Conservation (phyloP, 2,329 filamentous ascomycete species). For the Aspergillus brunneoviolaceus region DNA sequence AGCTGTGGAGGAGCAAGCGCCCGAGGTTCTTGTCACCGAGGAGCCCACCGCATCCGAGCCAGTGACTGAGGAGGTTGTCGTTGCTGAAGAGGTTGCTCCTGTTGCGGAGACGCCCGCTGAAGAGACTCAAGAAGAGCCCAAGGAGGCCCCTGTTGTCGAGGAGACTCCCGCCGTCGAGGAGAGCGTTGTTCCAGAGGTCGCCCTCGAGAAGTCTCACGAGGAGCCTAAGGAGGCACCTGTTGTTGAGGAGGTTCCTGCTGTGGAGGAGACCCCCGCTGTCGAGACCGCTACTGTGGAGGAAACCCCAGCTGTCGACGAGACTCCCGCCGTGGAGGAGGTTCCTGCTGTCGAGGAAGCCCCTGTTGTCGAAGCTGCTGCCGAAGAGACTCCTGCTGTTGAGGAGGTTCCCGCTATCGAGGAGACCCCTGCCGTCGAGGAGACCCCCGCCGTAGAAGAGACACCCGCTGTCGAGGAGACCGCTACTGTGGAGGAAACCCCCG, state of each 20-base stretch:
- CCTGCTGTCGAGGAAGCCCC: too few species aligned
- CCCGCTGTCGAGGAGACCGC: too few species aligned
- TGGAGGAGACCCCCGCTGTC: constrained; percentile 1
- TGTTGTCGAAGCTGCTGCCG: too few species aligned
- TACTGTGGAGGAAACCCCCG: too few species aligned
- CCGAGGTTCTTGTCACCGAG: background rate
- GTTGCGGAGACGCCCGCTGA: constrained; percentile 8
- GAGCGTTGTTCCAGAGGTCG: background rate
- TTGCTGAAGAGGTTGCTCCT: background rate
- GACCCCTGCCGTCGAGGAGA: background rate
- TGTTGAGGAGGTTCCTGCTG: background rate
- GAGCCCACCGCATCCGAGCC: background rate
- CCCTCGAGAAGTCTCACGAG: background rate
- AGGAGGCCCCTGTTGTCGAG: constrained; percentile 8
- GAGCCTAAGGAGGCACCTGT: background rate
- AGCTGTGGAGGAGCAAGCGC: background rate
- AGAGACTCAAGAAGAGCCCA: constrained; percentile 12
- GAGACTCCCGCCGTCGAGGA: background rate
- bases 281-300: too few species aligned
- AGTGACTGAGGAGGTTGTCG: background rate
- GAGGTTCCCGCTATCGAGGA: background rate
- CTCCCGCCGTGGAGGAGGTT: too few species aligned
- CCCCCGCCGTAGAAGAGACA: too few species aligned
- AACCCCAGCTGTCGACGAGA: too few species aligned
- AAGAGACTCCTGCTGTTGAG: too few species aligned